Percentiles rank a stretch among this genome's conserved stretches.
These are phyloP conservation scores for Effrenium voratum DNA, from an alignment of 73 alveolate genomes.

Conservation along the genomic window DNA sequence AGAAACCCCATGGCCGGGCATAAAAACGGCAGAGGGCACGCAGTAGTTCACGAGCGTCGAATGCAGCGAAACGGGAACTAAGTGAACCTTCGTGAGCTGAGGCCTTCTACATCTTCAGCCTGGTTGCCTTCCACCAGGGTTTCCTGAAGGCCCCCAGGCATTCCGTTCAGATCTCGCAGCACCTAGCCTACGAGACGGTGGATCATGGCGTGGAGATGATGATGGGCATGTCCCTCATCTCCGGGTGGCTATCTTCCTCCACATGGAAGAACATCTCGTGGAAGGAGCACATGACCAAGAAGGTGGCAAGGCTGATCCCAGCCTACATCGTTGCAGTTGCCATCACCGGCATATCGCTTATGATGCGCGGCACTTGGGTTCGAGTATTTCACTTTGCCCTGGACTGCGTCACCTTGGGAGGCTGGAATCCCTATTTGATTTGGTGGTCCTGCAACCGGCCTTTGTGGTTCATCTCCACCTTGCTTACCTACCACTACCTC, in stretches of 20 bases:
- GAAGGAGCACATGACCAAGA: conserved; percentile 9
- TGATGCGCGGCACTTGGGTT: not conserved
- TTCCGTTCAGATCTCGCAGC: not conserved
- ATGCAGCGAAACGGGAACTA: no score
- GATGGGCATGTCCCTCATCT: conserved; percentile 8
- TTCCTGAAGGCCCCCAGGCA: conserved; percentile 5
- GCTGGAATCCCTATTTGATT: not conserved
- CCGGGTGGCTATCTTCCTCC: conserved; percentile 9
- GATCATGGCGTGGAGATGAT: conserved; percentile 13
- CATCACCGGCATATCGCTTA: not conserved
- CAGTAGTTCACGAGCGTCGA: no score
- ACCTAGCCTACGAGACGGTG: not conserved
- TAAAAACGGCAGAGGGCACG: no score
- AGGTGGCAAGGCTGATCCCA: conserved; percentile 11
- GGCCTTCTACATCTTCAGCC: not conserved
- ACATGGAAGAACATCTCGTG: conserved; percentile 5
- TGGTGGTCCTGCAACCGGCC: conserved; percentile 15
- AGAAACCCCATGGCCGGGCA: no score
- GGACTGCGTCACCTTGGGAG: not conserved
- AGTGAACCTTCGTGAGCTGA: no score
- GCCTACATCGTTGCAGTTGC: not conserved
- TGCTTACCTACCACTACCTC: conserved; percentile 26
- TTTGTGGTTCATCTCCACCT: conserved; percentile 5
- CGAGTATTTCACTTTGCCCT: not conserved
- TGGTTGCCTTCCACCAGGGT: conserved; percentile 20